A percentile compares a stretch with the other conserved stretches of the same genome.
Conservation (phyloP, 2,329 filamentous ascomycete genomes). For the Aspergillus fructus region DNA sequence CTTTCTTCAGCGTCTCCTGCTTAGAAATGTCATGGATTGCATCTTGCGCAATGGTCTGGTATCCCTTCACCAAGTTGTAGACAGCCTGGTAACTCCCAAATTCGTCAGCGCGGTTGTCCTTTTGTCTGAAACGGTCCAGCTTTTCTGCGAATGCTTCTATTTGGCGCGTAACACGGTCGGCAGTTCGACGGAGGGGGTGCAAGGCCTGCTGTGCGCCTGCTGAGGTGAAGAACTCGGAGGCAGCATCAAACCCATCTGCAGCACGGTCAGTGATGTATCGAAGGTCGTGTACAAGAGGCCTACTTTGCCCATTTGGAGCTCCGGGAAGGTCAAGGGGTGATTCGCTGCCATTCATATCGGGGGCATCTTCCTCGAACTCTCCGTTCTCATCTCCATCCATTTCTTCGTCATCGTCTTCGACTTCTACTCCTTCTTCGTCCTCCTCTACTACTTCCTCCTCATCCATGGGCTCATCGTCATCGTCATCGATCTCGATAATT, state of each 20-base stretch:
- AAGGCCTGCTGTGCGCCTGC: constrained; percentile 53
- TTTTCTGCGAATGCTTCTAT: constrained; percentile 83
- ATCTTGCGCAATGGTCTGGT: constrained; percentile 56
- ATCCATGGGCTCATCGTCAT: constrained; percentile 31
- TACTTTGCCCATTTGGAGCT: constrained; percentile 21
- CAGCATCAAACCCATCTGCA: constrained; percentile 20
- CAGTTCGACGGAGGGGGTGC: constrained; percentile 62
- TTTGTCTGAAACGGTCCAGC: constrained; percentile 71
- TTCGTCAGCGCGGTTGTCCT: constrained; percentile 45
- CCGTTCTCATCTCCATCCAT: constrained; percentile 31
- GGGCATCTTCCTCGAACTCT: constrained; percentile 26
- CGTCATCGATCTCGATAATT: constrained; percentile 40
- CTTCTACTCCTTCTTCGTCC: constrained; percentile 27
- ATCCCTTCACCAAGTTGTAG: constrained; percentile 66
- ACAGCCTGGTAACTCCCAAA: constrained; percentile 63
- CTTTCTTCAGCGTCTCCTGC: constrained; percentile 41
- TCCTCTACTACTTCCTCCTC: constrained; percentile 28
- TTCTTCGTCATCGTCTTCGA: constrained; percentile 28
- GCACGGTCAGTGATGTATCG: constrained; percentile 13
- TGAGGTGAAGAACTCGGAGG: constrained; percentile 42
- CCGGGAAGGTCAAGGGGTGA: constrained; percentile 20
- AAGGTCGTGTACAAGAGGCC: background rate
- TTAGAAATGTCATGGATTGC: constrained; percentile 47
- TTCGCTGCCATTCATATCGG: constrained; percentile 29
- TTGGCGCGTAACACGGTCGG: constrained; percentile 71